Evolutionary conservation across 2,329 filamentous ascomycete species (phyloP), one percentile per base, ranked within the genome.

Genomic region (Ascochyta koolunga): DNA sequence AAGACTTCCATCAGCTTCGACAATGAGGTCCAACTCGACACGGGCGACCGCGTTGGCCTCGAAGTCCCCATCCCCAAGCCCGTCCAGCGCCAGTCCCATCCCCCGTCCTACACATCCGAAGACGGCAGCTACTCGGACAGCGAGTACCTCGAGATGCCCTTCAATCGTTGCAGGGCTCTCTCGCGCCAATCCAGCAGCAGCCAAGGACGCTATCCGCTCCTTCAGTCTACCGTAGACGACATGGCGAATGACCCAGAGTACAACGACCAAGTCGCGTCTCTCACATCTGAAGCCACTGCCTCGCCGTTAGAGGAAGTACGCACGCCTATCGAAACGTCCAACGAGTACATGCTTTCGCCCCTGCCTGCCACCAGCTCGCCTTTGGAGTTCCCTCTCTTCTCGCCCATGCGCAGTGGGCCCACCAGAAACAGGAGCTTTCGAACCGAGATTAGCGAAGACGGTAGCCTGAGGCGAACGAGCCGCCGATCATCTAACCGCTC

Each of bases 401-500:
- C 63, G 7, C 60, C 60, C 10, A 62, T 68, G 39, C 66, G 65
- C 37, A 65, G 59, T 32, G 65, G 58, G 7, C 67, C 68, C 16
- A 59, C 67, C 24, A 65, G 71, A 29, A 70, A 68, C 25, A 70
- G 69, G 54, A 71, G 67, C 58, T 71, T 66, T 47, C 65, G 69
- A 38, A 66, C 67, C 10, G 69, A 72, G 36, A 58, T 71, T 27
- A 68, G 68, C 33, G 67, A 65, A 19, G 69, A 72, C 21, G 67
- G 66, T n/a, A 73, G 72, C 49, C 27, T 72, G n/a, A 62, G 72
- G n/a, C 64, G 69, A 44, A 58, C 63, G 16, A 76, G 71, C 52
- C 72, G 76, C 13, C 70, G 75, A 31, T 71, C 68, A 21, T 82
- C 80, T 13, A 77, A 77, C 24, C 78, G 81, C 21, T 83, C 82